Evolutionary conservation across 2,329 filamentous ascomycete genomes (phyloP).

Genomic region (Hymenotorrendiella dingleyae): DNA sequence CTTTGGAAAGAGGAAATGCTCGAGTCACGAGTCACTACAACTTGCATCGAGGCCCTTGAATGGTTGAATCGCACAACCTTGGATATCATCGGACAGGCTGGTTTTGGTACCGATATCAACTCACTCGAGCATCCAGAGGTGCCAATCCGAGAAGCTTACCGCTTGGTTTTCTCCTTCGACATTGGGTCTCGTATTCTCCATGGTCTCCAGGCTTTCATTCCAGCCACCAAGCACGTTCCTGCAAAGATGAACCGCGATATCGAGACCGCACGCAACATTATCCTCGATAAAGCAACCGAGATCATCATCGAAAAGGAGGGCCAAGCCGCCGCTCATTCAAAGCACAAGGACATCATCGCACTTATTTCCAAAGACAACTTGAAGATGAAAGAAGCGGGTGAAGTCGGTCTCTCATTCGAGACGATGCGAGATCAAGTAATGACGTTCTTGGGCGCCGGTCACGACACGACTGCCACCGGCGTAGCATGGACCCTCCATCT

Average conservation of each 20-base stretch:
- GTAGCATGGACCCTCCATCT: conserved; percentile 39
- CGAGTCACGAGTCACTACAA: conserved; percentile 20
- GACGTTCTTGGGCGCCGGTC: conserved; percentile 71
- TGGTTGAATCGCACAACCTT: conserved; percentile 64
- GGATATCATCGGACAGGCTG: conserved; percentile 68
- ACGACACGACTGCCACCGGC: conserved; percentile 40
- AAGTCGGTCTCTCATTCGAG: conserved; percentile 66
- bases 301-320: conserved; percentile 64
- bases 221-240: conserved; percentile 50
- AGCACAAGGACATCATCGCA: conserved; percentile 68
- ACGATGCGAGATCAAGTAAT: conserved; percentile 80
- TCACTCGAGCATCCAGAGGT: conserved; percentile 56
- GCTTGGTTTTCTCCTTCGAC: conserved; percentile 38
- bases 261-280: conserved; percentile 64
- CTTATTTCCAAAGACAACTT: conserved; percentile 38
- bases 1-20: conserved; percentile 47
- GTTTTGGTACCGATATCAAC: conserved; percentile 64
- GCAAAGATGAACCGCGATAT: conserved; percentile 48
- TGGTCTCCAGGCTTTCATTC: conserved; percentile 41
- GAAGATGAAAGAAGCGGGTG: conserved; percentile 54
- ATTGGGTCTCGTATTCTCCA: conserved; percentile 44
- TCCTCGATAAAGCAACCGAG: conserved; percentile 48
- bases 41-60: conserved; percentile 26
- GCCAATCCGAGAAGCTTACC: conserved; percentile 52
- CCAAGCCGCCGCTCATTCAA: conserved; percentile 40